Evolutionary conservation across 805 yeast genomes (phyloP).

Genomic region (Candida sonorensis): DNA sequence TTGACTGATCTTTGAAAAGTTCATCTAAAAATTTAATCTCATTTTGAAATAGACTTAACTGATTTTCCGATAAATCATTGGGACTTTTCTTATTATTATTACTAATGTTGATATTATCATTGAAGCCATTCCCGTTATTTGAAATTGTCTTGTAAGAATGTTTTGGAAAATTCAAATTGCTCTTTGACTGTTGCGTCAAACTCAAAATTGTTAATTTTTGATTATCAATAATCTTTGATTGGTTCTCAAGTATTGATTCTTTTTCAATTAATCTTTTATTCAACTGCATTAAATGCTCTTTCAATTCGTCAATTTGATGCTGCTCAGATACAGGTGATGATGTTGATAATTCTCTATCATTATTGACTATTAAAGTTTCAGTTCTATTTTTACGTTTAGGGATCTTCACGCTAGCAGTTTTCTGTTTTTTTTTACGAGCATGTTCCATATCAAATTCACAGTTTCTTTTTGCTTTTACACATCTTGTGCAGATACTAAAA

Average conservation of each 20-base stretch:
- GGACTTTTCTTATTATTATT: no score
- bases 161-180: no score
- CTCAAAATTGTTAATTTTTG: slow-evolving; percentile 1
- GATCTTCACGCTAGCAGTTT: slow-evolving; percentile 8
- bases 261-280: slow-evolving; percentile 7
- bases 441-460: slow-evolving; percentile 67
- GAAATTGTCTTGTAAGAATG: no score
- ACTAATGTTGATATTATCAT: no score
- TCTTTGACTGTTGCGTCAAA: no score
- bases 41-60: slow-evolving; percentile 28
- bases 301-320: slow-evolving; percentile 16
- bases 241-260: slow-evolving; percentile 6
- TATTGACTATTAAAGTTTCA: no score
- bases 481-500: slow-evolving; percentile 64
- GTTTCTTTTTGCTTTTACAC: slow-evolving; percentile 51
- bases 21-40: slow-evolving; percentile 34
- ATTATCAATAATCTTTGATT: slow-evolving; percentile 4
- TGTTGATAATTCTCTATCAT: no score
- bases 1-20: slow-evolving; percentile 28
- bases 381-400: no score
- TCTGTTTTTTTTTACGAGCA: slow-evolving; percentile 36
- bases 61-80: slow-evolving; percentile 15
- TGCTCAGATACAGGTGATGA: not conserved
- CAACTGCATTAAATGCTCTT: slow-evolving; percentile 18
- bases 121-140: no score